Evolutionary conservation across 2,329 filamentous ascomycete genomes (phyloP).

Genomic region (Alternaria sp.): DNA sequence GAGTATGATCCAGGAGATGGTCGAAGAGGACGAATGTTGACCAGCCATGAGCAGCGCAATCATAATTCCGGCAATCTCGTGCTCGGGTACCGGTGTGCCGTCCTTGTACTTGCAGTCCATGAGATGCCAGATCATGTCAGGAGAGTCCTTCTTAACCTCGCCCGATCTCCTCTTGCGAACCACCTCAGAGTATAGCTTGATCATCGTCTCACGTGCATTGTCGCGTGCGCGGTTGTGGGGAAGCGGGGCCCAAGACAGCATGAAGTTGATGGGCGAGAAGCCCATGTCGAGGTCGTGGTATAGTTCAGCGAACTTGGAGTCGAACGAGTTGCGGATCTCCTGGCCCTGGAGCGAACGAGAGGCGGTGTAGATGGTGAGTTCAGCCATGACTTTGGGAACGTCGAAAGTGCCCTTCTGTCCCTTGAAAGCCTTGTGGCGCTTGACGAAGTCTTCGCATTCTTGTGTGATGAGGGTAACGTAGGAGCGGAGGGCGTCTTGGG

Average conservation of each 20-base stretch:
- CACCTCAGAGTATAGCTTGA: slow-evolving; percentile 81
- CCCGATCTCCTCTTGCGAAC: slow-evolving; percentile 73
- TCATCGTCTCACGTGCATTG: slow-evolving; percentile 78
- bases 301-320: slow-evolving; percentile 78
- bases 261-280: slow-evolving; percentile 88
- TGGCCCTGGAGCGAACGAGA: slow-evolving; percentile 84
- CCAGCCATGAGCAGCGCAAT: slow-evolving; percentile 92
- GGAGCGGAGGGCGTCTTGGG: slow-evolving; percentile 73
- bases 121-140: slow-evolving; percentile 88
- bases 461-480: slow-evolving; percentile 81
- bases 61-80: slow-evolving; percentile 91
- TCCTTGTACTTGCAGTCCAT: slow-evolving; percentile 89
- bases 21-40: slow-evolving; percentile 87
- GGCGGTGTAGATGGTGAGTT: slow-evolving; percentile 89
- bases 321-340: slow-evolving; percentile 80
- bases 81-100: slow-evolving; percentile 77
- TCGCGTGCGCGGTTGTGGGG: slow-evolving; percentile 88
- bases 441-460: slow-evolving; percentile 77
- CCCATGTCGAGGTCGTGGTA: slow-evolving; percentile 92
- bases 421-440: slow-evolving; percentile 71
- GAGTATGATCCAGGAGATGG: slow-evolving; percentile 83
- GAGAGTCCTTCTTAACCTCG: slow-evolving; percentile 56
- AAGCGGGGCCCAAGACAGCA: slow-evolving; percentile 84
- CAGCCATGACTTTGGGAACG: slow-evolving; percentile 77
- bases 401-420: slow-evolving; percentile 72